A percentile compares a stretch with the other conserved stretches of the same genome.
Conservation (phyloP, 2,329 filamentous ascomycete genomes). For the Geosmithia morbida region DNA sequence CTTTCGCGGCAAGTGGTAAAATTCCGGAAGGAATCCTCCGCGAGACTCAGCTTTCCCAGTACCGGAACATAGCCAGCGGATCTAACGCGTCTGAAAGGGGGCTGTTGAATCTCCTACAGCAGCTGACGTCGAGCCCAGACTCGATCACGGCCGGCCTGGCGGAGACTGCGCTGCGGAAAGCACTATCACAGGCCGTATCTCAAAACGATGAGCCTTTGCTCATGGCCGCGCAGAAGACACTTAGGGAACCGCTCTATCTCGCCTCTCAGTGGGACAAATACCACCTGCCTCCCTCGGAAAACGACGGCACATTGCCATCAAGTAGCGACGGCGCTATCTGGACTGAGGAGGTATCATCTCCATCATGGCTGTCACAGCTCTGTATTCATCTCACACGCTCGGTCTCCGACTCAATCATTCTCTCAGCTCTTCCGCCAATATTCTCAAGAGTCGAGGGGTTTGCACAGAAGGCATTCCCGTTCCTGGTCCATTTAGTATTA, state of each 20-base stretch:
- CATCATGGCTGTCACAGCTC: slow-evolving; percentile 48
- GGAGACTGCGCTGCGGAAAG: slow-evolving; percentile 42
- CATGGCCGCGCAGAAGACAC: slow-evolving; percentile 32
- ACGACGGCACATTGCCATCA: slow-evolving; percentile 1
- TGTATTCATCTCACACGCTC: slow-evolving; percentile 45
- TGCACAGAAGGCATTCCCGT: slow-evolving; percentile 64
- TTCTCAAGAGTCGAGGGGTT: slow-evolving; percentile 53
- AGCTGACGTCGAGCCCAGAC: slow-evolving; percentile 43
- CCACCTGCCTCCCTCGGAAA: slow-evolving; percentile 39
- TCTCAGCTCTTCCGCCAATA: slow-evolving; percentile 53
- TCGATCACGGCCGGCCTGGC: slow-evolving; percentile 42
- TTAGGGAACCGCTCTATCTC: slow-evolving; percentile 34
- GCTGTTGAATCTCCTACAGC: slow-evolving; percentile 46
- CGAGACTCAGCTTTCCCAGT: slow-evolving; percentile 42
- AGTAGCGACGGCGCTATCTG: slow-evolving; percentile 12
- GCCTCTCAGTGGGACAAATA: slow-evolving; percentile 45
- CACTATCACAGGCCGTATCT: slow-evolving; percentile 37
- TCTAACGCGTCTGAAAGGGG: slow-evolving; percentile 45
- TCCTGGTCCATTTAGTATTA: slow-evolving; percentile 71
- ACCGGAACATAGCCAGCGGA: slow-evolving; percentile 28
- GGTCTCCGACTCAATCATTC: slow-evolving; percentile 47
- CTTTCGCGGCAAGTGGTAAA: slow-evolving; percentile 64
- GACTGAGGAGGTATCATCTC: slow-evolving; percentile 23
- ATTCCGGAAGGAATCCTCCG: slow-evolving; percentile 45
- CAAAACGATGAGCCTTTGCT: slow-evolving; percentile 31